Evolutionary conservation across 1,284 basidiomycete genomes (phyloP), one percentile per base, ranked within the genome.

Genomic region (Melampsora medusae): DNA sequence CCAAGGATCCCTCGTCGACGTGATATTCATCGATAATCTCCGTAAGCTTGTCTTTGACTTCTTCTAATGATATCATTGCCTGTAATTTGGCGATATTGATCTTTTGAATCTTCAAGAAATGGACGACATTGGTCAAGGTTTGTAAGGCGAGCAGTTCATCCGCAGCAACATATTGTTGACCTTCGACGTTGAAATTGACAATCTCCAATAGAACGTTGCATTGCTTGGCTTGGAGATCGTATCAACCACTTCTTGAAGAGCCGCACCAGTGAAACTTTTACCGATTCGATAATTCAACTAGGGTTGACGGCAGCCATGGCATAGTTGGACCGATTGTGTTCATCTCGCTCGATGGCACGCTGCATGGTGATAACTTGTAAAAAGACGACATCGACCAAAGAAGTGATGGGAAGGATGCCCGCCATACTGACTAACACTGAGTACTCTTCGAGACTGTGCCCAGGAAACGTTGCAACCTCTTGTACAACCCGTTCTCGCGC

Each of bases 301-400:
- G 97, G 97, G 84, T 98, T 98, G 82, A 97, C 92, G 19, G 96
- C 96, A 84, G 94, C 95, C 97, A 99, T 98, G 22, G 93, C 95
- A 82, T 98, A 99, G 84, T 96, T 93, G 46, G 92, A 95, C 69
- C 96, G 89, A 82, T 95, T 95, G 77, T 92, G 87, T 2, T 90
- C 86, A 82, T 98, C 96, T 65, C 96, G 92, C 84, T 97, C 92
- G 77, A 97, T 95, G 25, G 95, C 95, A 62, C 94, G 92, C 83
- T 97, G 95, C 96, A 99, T 99, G 67, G 96, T 99, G 82, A 99
- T 96, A 83, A 97, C 96, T 84, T 96, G 93, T 85, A 97, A 98
- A 88, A 99, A 98, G 60, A 99, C 96, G 81, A 99, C 92, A 81
- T 98, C 95, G 80, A 96, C 93, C 68, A 99, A 89, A n/a, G 93